Evolutionary conservation across 2,329 filamentous ascomycete genomes (phyloP), one percentile per base, ranked within the genome.

Genomic region (Aspergillus vadensis): DNA sequence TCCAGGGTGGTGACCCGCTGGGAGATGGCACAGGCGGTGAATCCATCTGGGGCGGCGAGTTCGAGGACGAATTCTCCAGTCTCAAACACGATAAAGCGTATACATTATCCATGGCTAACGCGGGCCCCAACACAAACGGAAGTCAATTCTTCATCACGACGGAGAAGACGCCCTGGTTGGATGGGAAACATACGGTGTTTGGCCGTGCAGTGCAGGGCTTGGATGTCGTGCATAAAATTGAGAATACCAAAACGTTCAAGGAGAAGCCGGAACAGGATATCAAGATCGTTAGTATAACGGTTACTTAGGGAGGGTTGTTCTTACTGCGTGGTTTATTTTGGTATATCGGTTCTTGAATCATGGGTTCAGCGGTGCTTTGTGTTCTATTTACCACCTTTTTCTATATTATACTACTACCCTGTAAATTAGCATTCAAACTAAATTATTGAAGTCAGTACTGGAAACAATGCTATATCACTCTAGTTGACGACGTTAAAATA

Each of bases 131-230:
- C 70, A 97, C 93, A 38, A 99, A 99, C 74, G 95, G 91, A 14
- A 95, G 90, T 71, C 95, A 99, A 75, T 99, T 99, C 75, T 99
- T 99, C 71, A 97, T 99, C 67, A 99, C 95, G 0, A 97, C 94
- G 0, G 96, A 97, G 77, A 96, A 96, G 80, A 92, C 95, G 81
- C 89, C 92, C 5, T 99, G 95, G 95, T 79, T 99, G 61, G 95
- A 99, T 77, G 92, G 93, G 21, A 97, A 97, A 76, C 95, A 99
- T 76, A 98, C 94, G 0, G 91, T 99, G 56, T 99, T 99, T 74
- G 95, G 95, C 0, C 84, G 95, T 43, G 93, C 92, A 0, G 89
- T 94, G 39, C 90, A 93, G 73, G 95, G 95, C 0, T 81, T 98
- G 73, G 95, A 99, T 76, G 92, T 99, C 19, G 88, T 99, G 62